phyloP scores from a whole-genome alignment of 176 grass and related monocot species.

The Puccinellia tenuiflora region DNA sequence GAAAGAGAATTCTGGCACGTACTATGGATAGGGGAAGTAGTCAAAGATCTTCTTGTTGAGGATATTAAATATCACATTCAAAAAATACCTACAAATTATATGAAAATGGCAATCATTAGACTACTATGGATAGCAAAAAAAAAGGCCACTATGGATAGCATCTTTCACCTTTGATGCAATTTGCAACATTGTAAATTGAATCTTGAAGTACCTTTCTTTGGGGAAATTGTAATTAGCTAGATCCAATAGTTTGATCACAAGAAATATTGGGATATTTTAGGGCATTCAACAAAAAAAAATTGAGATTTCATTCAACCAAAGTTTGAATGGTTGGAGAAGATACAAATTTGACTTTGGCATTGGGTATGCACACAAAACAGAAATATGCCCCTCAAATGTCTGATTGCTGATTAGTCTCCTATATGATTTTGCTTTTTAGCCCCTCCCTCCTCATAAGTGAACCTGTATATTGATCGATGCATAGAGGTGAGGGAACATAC shows the following conservation, averaged over 20 bases:
- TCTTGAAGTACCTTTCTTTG: not conserved
- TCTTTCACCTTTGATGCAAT: not conserved
- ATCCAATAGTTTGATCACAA: not conserved
- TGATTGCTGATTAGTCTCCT: not conserved
- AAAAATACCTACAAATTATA: constrained; percentile 73
- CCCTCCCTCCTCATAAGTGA: not conserved
- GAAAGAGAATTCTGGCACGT: constrained; percentile 16
- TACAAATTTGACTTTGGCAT: not conserved
- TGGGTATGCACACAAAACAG: not conserved
- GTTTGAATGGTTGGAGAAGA: not conserved
- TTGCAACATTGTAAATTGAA: not conserved
- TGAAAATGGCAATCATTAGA: not conserved
- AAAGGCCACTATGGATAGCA: not conserved
- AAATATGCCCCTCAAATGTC: not conserved
- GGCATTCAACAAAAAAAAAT: not conserved
- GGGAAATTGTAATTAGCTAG: not conserved
- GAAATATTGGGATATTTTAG: not conserved
- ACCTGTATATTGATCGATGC: not conserved
- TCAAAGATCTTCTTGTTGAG: constrained; percentile 98
- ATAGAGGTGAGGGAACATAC: constrained; percentile 38
- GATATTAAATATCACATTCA: constrained; percentile 99
- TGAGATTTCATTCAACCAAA: not conserved
- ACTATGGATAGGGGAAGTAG: constrained; percentile 98
- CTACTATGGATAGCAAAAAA: not conserved
- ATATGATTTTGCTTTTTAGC: not conserved